phyloP scores from a whole-genome alignment of 2,329 filamentous ascomycete species.

The Zasmidium angulare region DNA sequence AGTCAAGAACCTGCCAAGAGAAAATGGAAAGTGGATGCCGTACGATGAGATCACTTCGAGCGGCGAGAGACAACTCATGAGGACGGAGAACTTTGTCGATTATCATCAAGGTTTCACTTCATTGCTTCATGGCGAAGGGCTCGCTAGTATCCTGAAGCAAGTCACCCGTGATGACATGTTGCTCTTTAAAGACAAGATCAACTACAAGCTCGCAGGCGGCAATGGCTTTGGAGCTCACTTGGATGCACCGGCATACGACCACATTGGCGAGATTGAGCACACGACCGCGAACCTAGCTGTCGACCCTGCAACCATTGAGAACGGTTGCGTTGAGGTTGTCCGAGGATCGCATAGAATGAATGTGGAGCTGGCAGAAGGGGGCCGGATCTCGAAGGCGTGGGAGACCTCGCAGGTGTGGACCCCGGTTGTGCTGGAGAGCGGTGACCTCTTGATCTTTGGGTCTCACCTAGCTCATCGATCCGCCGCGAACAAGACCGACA shows the following conservation, averaged over 20 bases:
- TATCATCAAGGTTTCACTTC: conserved; percentile 35
- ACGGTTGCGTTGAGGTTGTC: conserved; percentile 44
- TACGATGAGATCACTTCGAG: conserved; percentile 27
- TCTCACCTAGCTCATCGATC: conserved; percentile 43
- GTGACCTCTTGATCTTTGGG: conserved; percentile 42
- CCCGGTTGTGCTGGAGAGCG: conserved; percentile 36
- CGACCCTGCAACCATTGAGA: conserved; percentile 37
- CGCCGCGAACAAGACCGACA: conserved; percentile 36
- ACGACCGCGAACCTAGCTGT: conserved; percentile 43
- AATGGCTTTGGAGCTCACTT: conserved; percentile 44
- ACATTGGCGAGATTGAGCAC: conserved; percentile 44
- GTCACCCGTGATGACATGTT: conserved; percentile 41
- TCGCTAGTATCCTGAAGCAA: conserved; percentile 34
- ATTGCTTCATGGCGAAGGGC: conserved; percentile 37
- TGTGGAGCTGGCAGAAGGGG: conserved; percentile 36
- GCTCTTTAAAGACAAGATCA: conserved; percentile 48
- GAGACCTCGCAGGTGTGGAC: conserved; percentile 37
- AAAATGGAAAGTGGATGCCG: conserved; percentile 29
- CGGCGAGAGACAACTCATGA: conserved; percentile 27
- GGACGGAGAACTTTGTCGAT: conserved; percentile 30
- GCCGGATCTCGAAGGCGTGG: conserved; percentile 39
- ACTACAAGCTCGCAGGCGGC: conserved; percentile 44
- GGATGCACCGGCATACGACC: conserved; percentile 44
- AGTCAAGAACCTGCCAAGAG: conserved; percentile 23
- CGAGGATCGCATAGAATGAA: conserved; percentile 40